These are phyloP conservation scores for Globisporangium cederbergense DNA, from an alignment of 352 stramenopile species.

Conservation along the genomic window DNA sequence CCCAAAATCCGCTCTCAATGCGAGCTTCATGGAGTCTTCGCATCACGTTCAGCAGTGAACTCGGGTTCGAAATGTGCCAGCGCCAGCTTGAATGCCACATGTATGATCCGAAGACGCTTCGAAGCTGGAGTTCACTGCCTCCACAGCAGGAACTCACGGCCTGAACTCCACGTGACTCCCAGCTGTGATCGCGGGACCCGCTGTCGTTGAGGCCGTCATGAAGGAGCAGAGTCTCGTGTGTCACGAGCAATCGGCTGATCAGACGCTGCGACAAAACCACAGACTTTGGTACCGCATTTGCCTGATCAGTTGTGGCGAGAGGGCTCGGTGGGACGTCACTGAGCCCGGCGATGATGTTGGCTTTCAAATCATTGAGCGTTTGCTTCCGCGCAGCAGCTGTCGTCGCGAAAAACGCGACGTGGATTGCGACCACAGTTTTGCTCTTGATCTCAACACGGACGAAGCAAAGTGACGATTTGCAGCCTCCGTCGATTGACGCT, in stretches of 20 bases:
- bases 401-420: slow-evolving; percentile 87
- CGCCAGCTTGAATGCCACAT: slow-evolving; percentile 88
- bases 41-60: slow-evolving; percentile 62
- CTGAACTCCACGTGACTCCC: slow-evolving; percentile 2
- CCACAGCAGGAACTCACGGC: slow-evolving; percentile 65
- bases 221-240: slow-evolving; percentile 63
- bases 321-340: slow-evolving; percentile 34
- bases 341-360: slow-evolving; percentile 47
- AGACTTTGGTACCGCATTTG: slow-evolving; percentile 12
- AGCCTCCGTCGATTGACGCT: slow-evolving; percentile 25
- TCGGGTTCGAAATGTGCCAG: slow-evolving; percentile 66
- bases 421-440: slow-evolving; percentile 70
- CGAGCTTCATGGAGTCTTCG: slow-evolving; percentile 63
- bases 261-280: slow-evolving; percentile 73
- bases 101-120: slow-evolving; percentile 79
- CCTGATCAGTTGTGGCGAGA: slow-evolving; percentile 2
- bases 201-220: slow-evolving; percentile 25
- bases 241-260: slow-evolving; percentile 72
- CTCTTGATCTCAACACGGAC: slow-evolving; percentile 79
- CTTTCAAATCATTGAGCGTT: slow-evolving; percentile 73
- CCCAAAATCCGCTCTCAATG: slow-evolving; percentile 76
- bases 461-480: slow-evolving; percentile 72
- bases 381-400: slow-evolving; percentile 53
- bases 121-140: slow-evolving; percentile 69
- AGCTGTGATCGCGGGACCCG: slow-evolving; percentile 17